Evolutionary conservation across 768 basidiomycete species (phyloP), one percentile per base, ranked within the genome.

Genomic region (Boletus tylopilopsis): DNA sequence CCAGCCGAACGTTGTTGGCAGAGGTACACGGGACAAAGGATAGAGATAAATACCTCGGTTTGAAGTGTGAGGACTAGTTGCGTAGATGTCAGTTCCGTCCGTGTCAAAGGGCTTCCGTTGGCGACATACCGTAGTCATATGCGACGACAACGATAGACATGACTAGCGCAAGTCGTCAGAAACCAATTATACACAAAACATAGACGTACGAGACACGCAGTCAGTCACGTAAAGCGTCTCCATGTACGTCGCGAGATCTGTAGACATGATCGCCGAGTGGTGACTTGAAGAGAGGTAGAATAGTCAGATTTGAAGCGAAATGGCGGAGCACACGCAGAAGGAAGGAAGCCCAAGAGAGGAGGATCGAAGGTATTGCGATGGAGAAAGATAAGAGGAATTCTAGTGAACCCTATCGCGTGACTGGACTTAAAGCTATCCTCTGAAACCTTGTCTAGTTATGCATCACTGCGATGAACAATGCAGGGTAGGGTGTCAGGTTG

Each of bases 61-160:
- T 43, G 9, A 35, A 56, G 7, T 3, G 48, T 56, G 37, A 56
- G 44, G 25, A 40, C 55, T 56, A 36, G 21, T 38, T 2, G 24
- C 5, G n/a, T 21, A 22, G 4, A 37, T 12, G 24, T 49, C 9
- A 42, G 21, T 21, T 5, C 1, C 2, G 11, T 21, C 2, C 2
- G 12, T 21, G 13, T 16, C 21, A 16, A 33, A 4, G 1, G 7
- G 35, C 9, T 10, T 21, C 11, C 22, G 12, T 19, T 15, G 2
- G 15, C 13, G 21, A 49, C 53, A 6, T 18, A 56, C 53, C 13
- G 30, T 46, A 56, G 30, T 56, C 55, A 27, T 44, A 50, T 0
- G 4, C 15, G 16, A 50, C 23, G 0, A 35, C 34, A 15, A 45
- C 18, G 16, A 55, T 15, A 3, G 42, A 38, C 19, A 10, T n/a